These are phyloP conservation scores for Podaxis sp. DNA, from an alignment of 768 basidiomycete genomes.

Conservation along the genomic window DNA sequence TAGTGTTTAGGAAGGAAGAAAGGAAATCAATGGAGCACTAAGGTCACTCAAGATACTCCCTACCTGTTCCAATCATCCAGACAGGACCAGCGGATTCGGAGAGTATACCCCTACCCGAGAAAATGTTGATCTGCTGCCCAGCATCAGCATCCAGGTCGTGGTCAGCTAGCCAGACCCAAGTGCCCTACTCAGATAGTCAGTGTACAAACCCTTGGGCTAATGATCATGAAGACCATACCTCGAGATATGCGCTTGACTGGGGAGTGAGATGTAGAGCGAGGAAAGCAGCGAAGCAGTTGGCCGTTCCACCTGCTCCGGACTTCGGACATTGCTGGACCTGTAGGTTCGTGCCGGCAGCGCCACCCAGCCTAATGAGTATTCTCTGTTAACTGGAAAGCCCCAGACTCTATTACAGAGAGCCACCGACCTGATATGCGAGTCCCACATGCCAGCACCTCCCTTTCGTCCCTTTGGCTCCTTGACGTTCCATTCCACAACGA, in stretches of 20 bases:
- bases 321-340: conserved; percentile 44
- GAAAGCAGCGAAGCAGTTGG: conserved; percentile 63
- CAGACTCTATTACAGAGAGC: neutral
- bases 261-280: conserved; percentile 59
- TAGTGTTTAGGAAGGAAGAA: neutral
- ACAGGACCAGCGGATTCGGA: conserved; percentile 76
- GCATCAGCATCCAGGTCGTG: conserved; percentile 66
- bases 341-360: conserved; percentile 58
- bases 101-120: conserved; percentile 68
- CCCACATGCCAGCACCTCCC: conserved; percentile 58
- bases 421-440: conserved; percentile 48
- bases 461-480: conserved; percentile 49
- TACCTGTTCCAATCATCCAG: conserved; percentile 77
- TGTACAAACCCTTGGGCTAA: neutral
- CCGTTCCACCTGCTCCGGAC: conserved; percentile 37
- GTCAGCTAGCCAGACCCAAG: conserved; percentile 82
- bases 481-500: conserved; percentile 69
- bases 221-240: conserved; percentile 36
- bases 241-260: conserved; percentile 56
- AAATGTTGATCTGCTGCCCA: conserved; percentile 47
- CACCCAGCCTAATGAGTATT: conserved; percentile 32
- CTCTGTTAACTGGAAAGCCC: neutral
- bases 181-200: conserved; percentile 39
- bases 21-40: neutral
- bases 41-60: conserved; percentile 18